Conservation (phyloP, 441 rosid species). For the Bruguiera hainesii region DNA sequence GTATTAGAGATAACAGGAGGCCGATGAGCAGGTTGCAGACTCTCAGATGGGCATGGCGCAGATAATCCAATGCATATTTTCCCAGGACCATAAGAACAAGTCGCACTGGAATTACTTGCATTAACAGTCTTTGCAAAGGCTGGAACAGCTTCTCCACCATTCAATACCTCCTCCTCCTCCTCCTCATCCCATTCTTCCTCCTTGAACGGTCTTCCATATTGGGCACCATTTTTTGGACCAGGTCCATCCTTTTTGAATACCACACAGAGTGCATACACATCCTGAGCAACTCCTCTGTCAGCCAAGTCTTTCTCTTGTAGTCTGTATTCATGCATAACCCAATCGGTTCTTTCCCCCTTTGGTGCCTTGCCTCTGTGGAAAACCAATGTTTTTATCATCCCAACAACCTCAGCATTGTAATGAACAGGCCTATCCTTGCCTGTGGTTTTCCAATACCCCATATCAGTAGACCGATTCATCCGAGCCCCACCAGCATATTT, state of each 20-base stretch:
- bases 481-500: slow-evolving; percentile 52
- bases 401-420: slow-evolving; percentile 40
- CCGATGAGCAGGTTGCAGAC: neutral
- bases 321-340: slow-evolving; percentile 86
- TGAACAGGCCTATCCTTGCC: slow-evolving; percentile 63
- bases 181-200: slow-evolving; percentile 80
- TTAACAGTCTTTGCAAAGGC: slow-evolving; percentile 2
- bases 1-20: neutral
- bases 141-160: neutral
- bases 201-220: slow-evolving; percentile 76
- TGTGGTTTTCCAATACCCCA: slow-evolving; percentile 79
- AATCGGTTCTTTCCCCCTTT: slow-evolving; percentile 58
- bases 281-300: slow-evolving; percentile 48
- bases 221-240: slow-evolving; percentile 87
- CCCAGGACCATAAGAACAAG: slow-evolving; percentile 16
- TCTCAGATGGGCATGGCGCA: slow-evolving; percentile 24
- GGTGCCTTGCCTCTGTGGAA: slow-evolving; percentile 61
- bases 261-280: slow-evolving; percentile 53
- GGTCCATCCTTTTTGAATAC: slow-evolving; percentile 68
- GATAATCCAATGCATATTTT: slow-evolving; percentile 23
- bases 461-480: slow-evolving; percentile 48
- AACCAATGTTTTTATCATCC: slow-evolving; percentile 63
- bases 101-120: slow-evolving; percentile 16
- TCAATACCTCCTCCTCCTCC: slow-evolving; percentile 4
- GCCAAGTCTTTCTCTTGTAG: slow-evolving; percentile 47